Conservation (phyloP, 2,329 filamentous ascomycete species). For the Geosmithia morbida region DNA sequence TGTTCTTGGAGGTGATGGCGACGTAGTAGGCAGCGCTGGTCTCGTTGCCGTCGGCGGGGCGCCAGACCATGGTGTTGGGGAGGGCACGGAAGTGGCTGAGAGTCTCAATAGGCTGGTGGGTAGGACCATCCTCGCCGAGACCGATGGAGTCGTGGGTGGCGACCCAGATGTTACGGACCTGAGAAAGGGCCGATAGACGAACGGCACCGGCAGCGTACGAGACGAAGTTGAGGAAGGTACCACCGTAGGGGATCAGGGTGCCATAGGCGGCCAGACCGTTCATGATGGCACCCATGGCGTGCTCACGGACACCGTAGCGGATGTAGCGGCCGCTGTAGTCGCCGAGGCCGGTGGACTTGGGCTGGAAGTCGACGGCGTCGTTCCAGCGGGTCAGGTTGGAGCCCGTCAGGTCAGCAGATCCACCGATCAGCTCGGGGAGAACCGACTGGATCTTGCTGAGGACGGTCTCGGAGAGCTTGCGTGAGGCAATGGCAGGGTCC, state of each 20-base stretch:
- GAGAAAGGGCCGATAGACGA: constrained; percentile 84
- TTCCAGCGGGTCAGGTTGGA: constrained; percentile 99
- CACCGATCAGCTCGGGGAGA: constrained; percentile 84
- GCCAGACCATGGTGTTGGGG: constrained; percentile 99
- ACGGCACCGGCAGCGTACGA: constrained; percentile 94
- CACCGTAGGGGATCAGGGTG: constrained; percentile 81
- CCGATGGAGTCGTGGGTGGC: constrained; percentile 98
- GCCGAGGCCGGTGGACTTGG: constrained; percentile 70
- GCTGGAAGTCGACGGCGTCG: constrained; percentile 93
- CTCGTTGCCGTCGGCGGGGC: constrained; percentile 97
- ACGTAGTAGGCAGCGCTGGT: constrained; percentile 95
- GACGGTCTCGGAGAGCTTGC: constrained; percentile 92
- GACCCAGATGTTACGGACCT: constrained; percentile 84
- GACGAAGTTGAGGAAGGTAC: constrained; percentile 99
- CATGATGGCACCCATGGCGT: constrained; percentile 84
- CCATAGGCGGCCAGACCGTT: constrained; percentile 95
- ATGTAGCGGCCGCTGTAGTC: constrained; percentile 86
- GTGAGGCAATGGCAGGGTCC: constrained; percentile 75
- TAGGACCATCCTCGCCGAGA: constrained; percentile 96
- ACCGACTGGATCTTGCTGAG: constrained; percentile 72
- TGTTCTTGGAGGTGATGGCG: constrained; percentile 76
- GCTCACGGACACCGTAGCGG: constrained; percentile 84
- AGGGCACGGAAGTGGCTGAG: constrained; percentile 96
- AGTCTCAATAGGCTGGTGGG: constrained; percentile 98
- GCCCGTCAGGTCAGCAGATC: constrained; percentile 93